Percentiles rank a stretch among this genome's conserved stretches.
Conservation (phyloP, 768 basidiomycete genomes). For the Leccinum olivaceopallidum region DNA sequence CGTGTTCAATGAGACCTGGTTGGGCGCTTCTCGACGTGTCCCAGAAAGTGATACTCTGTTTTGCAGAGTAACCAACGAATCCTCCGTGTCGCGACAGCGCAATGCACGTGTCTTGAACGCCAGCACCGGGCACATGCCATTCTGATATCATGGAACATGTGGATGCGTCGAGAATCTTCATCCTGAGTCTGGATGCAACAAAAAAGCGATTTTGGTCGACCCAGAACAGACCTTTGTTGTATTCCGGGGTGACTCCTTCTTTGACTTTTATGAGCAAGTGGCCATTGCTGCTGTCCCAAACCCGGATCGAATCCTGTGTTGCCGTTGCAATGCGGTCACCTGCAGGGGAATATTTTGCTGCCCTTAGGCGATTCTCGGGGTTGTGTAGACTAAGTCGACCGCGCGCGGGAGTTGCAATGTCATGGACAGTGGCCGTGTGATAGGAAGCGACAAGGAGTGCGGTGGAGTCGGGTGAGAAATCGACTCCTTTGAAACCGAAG, state of each 20-base stretch:
- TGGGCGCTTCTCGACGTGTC: neutral
- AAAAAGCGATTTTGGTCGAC: neutral
- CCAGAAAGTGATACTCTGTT: neutral
- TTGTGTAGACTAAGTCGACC: neutral
- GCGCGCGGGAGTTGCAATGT: neutral
- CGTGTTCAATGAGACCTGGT: neutral
- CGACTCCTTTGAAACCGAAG: neutral
- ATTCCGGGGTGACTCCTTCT: neutral
- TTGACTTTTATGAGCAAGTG: neutral
- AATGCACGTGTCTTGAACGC: neutral
- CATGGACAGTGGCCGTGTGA: neutral
- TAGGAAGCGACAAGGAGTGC: neutral
- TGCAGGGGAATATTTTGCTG: neutral
- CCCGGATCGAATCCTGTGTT: neutral
- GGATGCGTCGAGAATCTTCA: neutral
- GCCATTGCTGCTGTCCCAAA: neutral
- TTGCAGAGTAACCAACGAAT: neutral
- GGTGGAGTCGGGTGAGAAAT: neutral
- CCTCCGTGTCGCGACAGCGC: neutral
- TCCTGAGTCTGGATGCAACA: neutral
- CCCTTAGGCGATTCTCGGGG: neutral
- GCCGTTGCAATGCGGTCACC: neutral
- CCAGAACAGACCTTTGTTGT: conserved; percentile 40
- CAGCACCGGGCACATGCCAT: neutral
- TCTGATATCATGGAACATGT: neutral